phyloP scores from a whole-genome alignment of 1,284 basidiomycete genomes.

The Malassezia sympodialis region DNA sequence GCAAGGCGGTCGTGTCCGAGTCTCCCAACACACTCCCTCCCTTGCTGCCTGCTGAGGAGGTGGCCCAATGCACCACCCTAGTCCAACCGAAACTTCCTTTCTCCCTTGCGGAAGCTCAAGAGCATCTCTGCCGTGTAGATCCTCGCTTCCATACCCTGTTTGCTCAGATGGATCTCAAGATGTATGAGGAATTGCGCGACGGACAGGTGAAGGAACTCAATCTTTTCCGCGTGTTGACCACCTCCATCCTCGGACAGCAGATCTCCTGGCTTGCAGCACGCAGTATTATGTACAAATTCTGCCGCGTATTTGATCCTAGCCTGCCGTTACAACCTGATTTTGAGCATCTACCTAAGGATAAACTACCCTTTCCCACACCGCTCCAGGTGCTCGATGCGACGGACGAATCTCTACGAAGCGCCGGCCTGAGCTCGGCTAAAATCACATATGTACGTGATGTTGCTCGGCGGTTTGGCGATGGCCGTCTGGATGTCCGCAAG shows the following conservation, averaged over 20 bases:
- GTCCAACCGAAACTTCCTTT: conserved; percentile 10
- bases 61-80: conserved; percentile 10
- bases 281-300: conserved; percentile 73
- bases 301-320: conserved; percentile 48
- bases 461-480: conserved; percentile 34
- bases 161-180: conserved; percentile 12
- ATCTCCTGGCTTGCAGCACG: conserved; percentile 82
- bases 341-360: conserved; percentile 27
- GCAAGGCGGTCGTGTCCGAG: not conserved
- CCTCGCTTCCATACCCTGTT: conserved; percentile 11
- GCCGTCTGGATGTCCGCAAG: conserved; percentile 33
- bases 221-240: conserved; percentile 51
- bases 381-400: conserved; percentile 28
- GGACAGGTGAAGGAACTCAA: conserved; percentile 51
- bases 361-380: conserved; percentile 40
- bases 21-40: not conserved
- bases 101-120: conserved; percentile 4
- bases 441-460: conserved; percentile 42
- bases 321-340: conserved; percentile 23
- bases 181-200: conserved; percentile 54
- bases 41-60: conserved; percentile 7
- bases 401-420: conserved; percentile 30
- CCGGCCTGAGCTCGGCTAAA: conserved; percentile 40
- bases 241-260: conserved; percentile 71
- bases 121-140: conserved; percentile 6